phyloP scores from a whole-genome alignment of 225 moss, liverwort and hornwort genomes.

The Lunularia cruciata region DNA sequence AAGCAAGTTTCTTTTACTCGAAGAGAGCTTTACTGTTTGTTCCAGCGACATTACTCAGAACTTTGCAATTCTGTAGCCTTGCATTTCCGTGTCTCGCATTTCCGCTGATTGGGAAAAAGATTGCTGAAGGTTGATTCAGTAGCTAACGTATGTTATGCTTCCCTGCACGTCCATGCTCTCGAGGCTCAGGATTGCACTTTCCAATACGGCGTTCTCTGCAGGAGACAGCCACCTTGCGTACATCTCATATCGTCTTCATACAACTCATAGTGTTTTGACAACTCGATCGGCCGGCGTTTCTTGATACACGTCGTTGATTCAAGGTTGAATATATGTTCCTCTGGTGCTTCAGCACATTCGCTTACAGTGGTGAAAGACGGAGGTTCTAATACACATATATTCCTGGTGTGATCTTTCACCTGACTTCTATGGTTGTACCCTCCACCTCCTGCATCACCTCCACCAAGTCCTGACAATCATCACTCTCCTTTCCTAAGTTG shows the following conservation, averaged over 20 bases:
- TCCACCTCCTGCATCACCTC: background rate
- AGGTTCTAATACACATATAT: background rate
- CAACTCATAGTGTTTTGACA: background rate
- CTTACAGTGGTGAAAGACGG: too few relatives aligned
- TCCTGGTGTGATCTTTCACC: too few relatives aligned
- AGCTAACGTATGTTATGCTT: background rate
- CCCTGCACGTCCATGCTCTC: background rate
- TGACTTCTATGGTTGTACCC: too few relatives aligned
- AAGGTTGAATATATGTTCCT: background rate
- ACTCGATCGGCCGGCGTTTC: background rate
- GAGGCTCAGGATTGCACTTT: background rate
- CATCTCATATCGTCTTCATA: background rate
- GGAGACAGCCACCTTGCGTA: background rate
- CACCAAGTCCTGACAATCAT: slow-evolving; percentile 13
- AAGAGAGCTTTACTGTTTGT: slow-evolving; percentile 25
- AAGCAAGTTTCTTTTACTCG: slow-evolving; percentile 38
- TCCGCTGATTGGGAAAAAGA: too few relatives aligned
- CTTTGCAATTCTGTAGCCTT: background rate
- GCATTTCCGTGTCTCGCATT: too few relatives aligned
- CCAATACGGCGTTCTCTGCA: background rate
- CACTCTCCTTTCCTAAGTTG: slow-evolving; percentile 8
- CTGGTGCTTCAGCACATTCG: background rate
- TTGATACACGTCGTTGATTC: background rate
- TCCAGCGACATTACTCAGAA: background rate
- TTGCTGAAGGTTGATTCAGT: background rate